Conservation (phyloP, 768 basidiomycete genomes). For the Mycena galopus region DNA sequence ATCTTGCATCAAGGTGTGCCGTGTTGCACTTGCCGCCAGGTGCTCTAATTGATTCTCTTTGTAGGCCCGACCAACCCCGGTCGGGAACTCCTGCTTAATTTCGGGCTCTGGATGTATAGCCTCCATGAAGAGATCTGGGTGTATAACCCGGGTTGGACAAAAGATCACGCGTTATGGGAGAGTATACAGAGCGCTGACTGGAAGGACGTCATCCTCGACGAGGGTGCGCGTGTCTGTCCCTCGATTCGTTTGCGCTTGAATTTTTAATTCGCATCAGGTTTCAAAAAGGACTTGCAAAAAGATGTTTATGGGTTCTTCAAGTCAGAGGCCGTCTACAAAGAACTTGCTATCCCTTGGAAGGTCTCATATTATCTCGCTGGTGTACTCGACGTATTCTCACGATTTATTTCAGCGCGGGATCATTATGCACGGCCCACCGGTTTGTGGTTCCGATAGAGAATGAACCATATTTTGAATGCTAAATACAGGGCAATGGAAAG, state of each 20-base stretch:
- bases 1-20: conserved; percentile 70
- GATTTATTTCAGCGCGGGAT: conserved; percentile 71
- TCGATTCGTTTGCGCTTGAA: neutral
- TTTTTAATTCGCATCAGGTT: conserved; percentile 44
- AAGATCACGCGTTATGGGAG: conserved; percentile 71
- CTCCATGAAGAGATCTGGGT: conserved; percentile 83
- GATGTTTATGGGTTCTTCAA: conserved; percentile 86
- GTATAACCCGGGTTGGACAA: conserved; percentile 80
- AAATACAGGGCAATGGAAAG: conserved; percentile 79
- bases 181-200: conserved; percentile 77
- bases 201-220: conserved; percentile 81
- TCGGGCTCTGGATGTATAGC: conserved; percentile 64
- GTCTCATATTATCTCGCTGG: conserved; percentile 45
- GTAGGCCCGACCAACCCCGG: conserved; percentile 61
- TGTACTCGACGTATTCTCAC: neutral
- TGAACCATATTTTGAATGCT: neutral
- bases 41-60: neutral
- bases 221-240: conserved; percentile 36
- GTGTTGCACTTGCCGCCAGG: neutral
- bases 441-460: conserved; percentile 45
- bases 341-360: conserved; percentile 88
- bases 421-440: conserved; percentile 88
- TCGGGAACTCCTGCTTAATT: conserved; percentile 64
- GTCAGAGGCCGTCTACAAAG: conserved; percentile 80
- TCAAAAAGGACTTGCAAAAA: conserved; percentile 77